These are phyloP conservation scores for Tirmania nivea DNA, from an alignment of 495 filamentous ascomycete genomes.

Conservation along the genomic window DNA sequence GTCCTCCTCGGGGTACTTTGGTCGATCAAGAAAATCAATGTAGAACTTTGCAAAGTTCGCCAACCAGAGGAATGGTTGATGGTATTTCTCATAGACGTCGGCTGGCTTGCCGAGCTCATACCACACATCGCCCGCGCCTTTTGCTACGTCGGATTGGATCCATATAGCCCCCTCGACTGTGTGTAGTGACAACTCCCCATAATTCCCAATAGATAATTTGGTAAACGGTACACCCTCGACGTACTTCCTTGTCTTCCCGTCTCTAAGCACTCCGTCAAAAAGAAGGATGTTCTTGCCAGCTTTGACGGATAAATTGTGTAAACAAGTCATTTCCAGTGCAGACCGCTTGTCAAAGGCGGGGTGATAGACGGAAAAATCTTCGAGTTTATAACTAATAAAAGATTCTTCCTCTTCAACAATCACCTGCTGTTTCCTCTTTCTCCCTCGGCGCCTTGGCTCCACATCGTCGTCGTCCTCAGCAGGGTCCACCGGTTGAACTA, in stretches of 20 bases:
- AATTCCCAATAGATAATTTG: conserved; percentile 41
- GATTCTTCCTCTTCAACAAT: no score
- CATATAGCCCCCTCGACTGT: conserved; percentile 34
- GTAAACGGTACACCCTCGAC: conserved; percentile 27
- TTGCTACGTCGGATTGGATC: conserved; percentile 31
- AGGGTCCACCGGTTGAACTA: no score
- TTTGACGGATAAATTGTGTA: conserved; percentile 29
- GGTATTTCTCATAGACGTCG: conserved; percentile 34
- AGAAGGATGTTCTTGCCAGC: conserved; percentile 20
- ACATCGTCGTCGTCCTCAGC: no score
- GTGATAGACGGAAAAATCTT: conserved; percentile 32
- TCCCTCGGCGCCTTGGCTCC: no score
- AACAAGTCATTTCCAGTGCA: conserved; percentile 27
- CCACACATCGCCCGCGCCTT: conserved; percentile 27
- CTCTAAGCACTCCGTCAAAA: conserved; percentile 38
- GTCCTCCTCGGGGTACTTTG: conserved; percentile 4
- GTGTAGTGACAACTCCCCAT: conserved; percentile 26
- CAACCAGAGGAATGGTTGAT: conserved; percentile 42
- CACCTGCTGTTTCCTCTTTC: no score
- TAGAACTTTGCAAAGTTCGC: conserved; percentile 44
- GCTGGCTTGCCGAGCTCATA: conserved; percentile 36
- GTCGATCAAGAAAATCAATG: conserved; percentile 32
- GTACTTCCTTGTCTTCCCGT: conserved; percentile 16
- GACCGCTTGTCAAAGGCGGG: conserved; percentile 17
- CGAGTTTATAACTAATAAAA: conserved; percentile 27